These are phyloP conservation scores for Craterostigma plantagineum DNA, from an alignment of 257 asterid species.

Conservation along the genomic window DNA sequence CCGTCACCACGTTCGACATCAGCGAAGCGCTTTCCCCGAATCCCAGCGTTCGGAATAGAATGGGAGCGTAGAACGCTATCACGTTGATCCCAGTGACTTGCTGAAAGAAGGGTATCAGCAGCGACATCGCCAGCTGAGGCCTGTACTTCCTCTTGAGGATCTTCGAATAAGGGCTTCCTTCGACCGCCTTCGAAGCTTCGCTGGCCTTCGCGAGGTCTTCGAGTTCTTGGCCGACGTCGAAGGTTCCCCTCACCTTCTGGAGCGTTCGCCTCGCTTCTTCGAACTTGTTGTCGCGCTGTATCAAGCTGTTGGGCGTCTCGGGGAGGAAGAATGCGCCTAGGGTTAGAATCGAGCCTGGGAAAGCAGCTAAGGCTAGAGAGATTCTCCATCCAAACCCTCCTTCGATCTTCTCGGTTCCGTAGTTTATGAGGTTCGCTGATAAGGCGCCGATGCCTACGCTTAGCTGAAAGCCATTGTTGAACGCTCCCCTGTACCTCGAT, in stretches of 20 bases:
- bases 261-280: constrained; percentile 26
- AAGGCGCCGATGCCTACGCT: constrained; percentile 43
- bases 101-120: constrained; percentile 72
- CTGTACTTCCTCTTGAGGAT: constrained; percentile 28
- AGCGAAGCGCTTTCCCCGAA: constrained; percentile 60
- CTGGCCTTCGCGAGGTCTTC: constrained; percentile 47
- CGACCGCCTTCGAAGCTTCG: constrained; percentile 18
- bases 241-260: constrained; percentile 37
- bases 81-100: constrained; percentile 76
- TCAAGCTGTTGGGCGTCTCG: constrained; percentile 72
- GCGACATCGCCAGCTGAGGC: constrained; percentile 63
- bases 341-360: constrained; percentile 41
- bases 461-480: constrained; percentile 59
- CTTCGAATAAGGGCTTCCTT: constrained; percentile 23
- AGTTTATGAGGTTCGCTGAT: constrained; percentile 54
- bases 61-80: constrained; percentile 66
- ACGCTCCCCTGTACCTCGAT: constrained; percentile 62
- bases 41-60: constrained; percentile 53
- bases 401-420: constrained; percentile 45
- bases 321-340: constrained; percentile 62
- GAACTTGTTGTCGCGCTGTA: constrained; percentile 24
- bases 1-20: constrained; percentile 44
- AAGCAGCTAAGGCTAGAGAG: constrained; percentile 55
- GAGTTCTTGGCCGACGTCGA: constrained; percentile 46
- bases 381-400: constrained; percentile 70